Evolutionary conservation across 2,329 filamentous ascomycete species (phyloP).

Genomic region (Pestalotiopsis sp.): DNA sequence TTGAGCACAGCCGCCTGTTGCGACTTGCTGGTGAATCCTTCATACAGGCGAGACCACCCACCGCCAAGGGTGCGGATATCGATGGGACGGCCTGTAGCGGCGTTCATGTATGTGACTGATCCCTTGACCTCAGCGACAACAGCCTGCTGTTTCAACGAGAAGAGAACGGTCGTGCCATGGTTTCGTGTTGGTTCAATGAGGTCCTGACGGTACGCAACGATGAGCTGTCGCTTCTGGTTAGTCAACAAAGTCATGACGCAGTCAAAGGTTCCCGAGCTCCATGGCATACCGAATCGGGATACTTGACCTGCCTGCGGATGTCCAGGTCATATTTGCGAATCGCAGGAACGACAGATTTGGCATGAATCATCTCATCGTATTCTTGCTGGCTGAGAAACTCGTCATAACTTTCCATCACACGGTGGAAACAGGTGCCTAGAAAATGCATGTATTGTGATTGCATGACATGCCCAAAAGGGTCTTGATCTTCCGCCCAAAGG

Average conservation of each 20-base stretch:
- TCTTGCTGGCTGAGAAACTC: constrained; percentile 26
- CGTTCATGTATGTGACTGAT: constrained; percentile 23
- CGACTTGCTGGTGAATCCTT: constrained; percentile 14
- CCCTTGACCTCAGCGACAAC: constrained; percentile 24
- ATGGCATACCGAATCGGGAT: not conserved
- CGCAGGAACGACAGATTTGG: constrained; percentile 22
- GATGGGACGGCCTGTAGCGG: constrained; percentile 21
- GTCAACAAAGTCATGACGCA: not conserved
- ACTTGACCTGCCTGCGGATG: constrained; percentile 19
- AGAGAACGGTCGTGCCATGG: constrained; percentile 19
- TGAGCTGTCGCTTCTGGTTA: constrained; percentile 18
- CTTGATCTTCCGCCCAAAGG: constrained; percentile 29
- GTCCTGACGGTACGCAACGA: constrained; percentile 22
- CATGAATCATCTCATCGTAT: constrained; percentile 26
- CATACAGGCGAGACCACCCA: constrained; percentile 21
- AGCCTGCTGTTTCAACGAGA: constrained; percentile 25
- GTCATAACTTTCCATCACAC: constrained; percentile 27
- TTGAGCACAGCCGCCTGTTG: constrained; percentile 14
- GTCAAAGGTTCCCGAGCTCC: no score
- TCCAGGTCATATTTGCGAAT: constrained; percentile 24
- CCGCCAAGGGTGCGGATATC: constrained; percentile 24
- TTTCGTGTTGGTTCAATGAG: constrained; percentile 22
- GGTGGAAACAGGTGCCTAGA: constrained; percentile 23
- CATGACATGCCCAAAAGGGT: constrained; percentile 29
- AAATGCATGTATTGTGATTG: constrained; percentile 27